Evolutionary conservation across 1,139 yeast genomes (phyloP), one percentile per base, ranked within the genome.

Genomic region (Saccharomyces hybrid): DNA sequence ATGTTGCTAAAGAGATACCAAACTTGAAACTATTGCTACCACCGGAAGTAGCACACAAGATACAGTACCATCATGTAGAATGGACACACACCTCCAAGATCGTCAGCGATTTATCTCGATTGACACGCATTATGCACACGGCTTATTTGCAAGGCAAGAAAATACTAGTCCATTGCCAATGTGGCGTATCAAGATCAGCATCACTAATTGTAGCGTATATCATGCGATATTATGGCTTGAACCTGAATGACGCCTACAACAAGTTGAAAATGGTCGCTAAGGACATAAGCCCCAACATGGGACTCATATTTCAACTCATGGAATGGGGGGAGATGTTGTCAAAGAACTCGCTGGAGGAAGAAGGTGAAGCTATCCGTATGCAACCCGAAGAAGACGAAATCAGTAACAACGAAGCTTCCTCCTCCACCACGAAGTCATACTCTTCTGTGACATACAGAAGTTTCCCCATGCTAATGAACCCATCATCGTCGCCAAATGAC

Each of bases 131-230:
- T 31, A 84, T 89, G 59, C 70, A 46, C 56, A 46, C 61, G 1
- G 72, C 78, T 6, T 59, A 71, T 13, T 53, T 59, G 0, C 59
- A 63, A 7, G 72, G 73, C 50, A 74, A 80, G 56, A 79, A 77
- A 59, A 79, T 88, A 6, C 75, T 90, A 55, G 80, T 90, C 2
- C 97, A 90, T 66, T 90, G 97, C 67, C 96, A 90, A 67, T 90
- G 96, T 70, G 97, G 97, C 20, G 95, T 90, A 1, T 84, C 93
- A 42, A 73, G 97, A 41, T 85, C 95, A 7, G 96, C 96, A 0
- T 86, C 96, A 44, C 80, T 90, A 50, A 79, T 90, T 11, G 89
- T 90, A 26, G 97, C 96, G 0, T 85, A 83, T 64, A 80, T 86
- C 57, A 90, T 90, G 96, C 76, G 77, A 58, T 75, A 77, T 61